Conservation (phyloP, 176 grass and related monocot genomes). For the Themeda triandra region DNA sequence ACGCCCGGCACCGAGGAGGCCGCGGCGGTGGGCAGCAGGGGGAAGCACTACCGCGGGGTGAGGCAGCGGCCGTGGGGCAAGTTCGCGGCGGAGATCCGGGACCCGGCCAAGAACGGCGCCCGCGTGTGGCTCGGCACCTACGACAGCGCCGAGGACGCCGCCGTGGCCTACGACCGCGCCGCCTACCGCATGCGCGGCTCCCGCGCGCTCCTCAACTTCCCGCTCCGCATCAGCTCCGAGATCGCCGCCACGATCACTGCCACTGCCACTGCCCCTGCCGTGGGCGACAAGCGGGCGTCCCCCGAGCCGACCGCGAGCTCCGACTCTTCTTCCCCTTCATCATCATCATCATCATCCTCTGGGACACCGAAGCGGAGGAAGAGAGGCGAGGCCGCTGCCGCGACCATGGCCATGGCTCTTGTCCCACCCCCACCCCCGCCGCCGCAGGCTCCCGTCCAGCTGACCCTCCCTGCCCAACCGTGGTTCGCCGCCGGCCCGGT, state of each 20-base stretch:
- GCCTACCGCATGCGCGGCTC: slow-evolving; percentile 92
- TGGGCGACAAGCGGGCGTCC: slow-evolving; percentile 25
- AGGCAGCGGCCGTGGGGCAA: slow-evolving; percentile 68
- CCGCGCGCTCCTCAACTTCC: slow-evolving; percentile 88
- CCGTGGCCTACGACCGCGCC: slow-evolving; percentile 74
- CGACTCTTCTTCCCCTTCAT: slow-evolving; percentile 22
- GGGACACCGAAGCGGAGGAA: slow-evolving; percentile 63
- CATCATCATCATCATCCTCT: slow-evolving; percentile 41
- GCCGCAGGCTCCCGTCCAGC: slow-evolving; percentile 25
- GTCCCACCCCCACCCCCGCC: background rate
- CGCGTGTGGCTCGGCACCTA: slow-evolving; percentile 86
- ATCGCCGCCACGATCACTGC: slow-evolving; percentile 10
- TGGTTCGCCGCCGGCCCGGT: slow-evolving; percentile 39
- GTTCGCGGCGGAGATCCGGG: slow-evolving; percentile 65
- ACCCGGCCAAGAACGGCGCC: slow-evolving; percentile 79
- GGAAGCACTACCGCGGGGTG: slow-evolving; percentile 73
- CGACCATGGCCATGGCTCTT: slow-evolving; percentile 39
- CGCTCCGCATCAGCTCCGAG: slow-evolving; percentile 64
- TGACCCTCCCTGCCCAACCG: slow-evolving; percentile 27
- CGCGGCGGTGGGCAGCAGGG: slow-evolving; percentile 18
- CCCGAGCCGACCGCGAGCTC: slow-evolving; percentile 22
- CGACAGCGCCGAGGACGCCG: slow-evolving; percentile 78
- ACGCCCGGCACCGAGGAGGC: too few species aligned
- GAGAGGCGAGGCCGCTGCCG: slow-evolving; percentile 45
- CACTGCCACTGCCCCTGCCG: background rate